Evolutionary conservation across 768 basidiomycete genomes (phyloP).

Genomic region (Panellus pusillus): DNA sequence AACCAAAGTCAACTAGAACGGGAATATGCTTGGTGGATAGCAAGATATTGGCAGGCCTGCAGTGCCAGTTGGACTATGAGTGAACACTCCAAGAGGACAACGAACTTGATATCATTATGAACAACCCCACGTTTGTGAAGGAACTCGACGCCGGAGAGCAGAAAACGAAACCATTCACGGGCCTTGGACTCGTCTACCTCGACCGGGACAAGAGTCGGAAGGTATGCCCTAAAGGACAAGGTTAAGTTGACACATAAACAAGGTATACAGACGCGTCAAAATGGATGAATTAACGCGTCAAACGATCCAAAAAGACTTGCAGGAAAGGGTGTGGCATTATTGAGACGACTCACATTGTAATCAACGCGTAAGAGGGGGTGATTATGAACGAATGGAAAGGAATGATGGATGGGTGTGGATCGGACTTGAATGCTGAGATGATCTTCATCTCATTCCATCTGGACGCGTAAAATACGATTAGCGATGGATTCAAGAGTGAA

Average conservation of each 20-base stretch:
- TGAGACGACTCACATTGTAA: slow-evolving; percentile 73
- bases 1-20: slow-evolving; percentile 95
- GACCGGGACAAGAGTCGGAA: slow-evolving; percentile 85
- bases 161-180: slow-evolving; percentile 76
- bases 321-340: neutral
- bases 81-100: slow-evolving; percentile 14
- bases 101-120: slow-evolving; percentile 93
- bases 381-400: slow-evolving; percentile 94
- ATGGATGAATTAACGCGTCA: slow-evolving; percentile 11
- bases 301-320: slow-evolving; percentile 8
- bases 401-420: slow-evolving; percentile 90
- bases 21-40: slow-evolving; percentile 76
- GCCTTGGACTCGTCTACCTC: slow-evolving; percentile 81
- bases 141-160: slow-evolving; percentile 82
- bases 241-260: slow-evolving; percentile 3
- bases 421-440: slow-evolving; percentile 77
- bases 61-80: neutral
- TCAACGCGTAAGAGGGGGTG: slow-evolving; percentile 85
- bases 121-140: slow-evolving; percentile 82
- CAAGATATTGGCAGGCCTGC: slow-evolving; percentile 90
- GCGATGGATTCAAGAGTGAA: slow-evolving; percentile 1
- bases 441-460: slow-evolving; percentile 99
- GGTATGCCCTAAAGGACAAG: slow-evolving; percentile 66
- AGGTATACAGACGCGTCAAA: neutral
- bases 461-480: slow-evolving; percentile 3